Conservation (phyloP, 768 basidiomycete species). For the Boletales sp. region DNA sequence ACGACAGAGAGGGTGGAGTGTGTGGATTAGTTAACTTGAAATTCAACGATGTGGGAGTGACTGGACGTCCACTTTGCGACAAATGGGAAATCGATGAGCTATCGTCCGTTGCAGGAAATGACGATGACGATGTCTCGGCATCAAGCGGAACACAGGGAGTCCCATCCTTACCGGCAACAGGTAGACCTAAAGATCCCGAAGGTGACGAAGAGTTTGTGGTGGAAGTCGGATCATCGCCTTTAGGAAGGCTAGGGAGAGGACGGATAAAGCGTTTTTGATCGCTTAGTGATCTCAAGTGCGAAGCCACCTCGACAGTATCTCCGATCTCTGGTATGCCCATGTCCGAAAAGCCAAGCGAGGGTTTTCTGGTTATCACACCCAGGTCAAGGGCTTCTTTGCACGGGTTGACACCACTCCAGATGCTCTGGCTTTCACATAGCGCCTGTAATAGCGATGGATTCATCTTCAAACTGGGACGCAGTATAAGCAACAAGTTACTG, state of each 20-base stretch:
- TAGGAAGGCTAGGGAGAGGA: slow-evolving; percentile 27
- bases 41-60: slow-evolving; percentile 33
- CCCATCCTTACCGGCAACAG: background rate
- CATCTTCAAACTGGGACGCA: slow-evolving; percentile 85
- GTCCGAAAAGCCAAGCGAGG: background rate
- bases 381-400: slow-evolving; percentile 3
- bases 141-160: slow-evolving; percentile 9
- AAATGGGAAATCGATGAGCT: slow-evolving; percentile 32
- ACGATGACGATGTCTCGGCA: slow-evolving; percentile 21
- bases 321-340: background rate
- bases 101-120: slow-evolving; percentile 27
- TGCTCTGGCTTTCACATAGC: slow-evolving; percentile 64
- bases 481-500: slow-evolving; percentile 81
- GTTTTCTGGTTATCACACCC: slow-evolving; percentile 1
- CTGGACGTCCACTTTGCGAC: slow-evolving; percentile 28
- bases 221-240: background rate
- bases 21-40: slow-evolving; percentile 24
- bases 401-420: slow-evolving; percentile 48
- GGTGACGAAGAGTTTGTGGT: slow-evolving; percentile 4
- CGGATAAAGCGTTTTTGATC: slow-evolving; percentile 18
- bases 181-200: slow-evolving; percentile 2
- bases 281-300: slow-evolving; percentile 1
- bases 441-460: slow-evolving; percentile 68
- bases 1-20: slow-evolving; percentile 49
- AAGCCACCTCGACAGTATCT: background rate